Evolutionary conservation across 768 basidiomycete genomes (phyloP), one percentile per base, ranked within the genome.

Genomic region (Rhodotorula taiwanensis): DNA sequence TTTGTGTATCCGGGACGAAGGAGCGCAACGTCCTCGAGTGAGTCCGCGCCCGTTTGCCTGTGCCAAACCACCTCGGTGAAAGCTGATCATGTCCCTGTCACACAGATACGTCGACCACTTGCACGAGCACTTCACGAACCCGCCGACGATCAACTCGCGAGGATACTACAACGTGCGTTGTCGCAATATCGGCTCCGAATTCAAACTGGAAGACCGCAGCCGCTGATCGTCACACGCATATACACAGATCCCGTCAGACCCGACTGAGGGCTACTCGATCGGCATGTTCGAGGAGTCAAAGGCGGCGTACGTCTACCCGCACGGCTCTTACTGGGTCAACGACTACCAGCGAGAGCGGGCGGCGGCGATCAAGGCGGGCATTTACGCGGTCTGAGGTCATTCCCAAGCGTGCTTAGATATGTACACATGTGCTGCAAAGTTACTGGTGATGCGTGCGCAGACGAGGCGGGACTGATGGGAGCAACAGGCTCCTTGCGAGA

Each of bases 81-180:
- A n/a, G n/a, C n/a, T n/a, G 33, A 9, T n/a, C 31, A 7, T 41
- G 30, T 4, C 18, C 31, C 23, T 36, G 8, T 9, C 18, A 10
- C 31, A n/a, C 51, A 49, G 41, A 31, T 60, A 48, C 67, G 87
- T 85, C 36, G 86, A 90, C 74, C 93, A 95, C 75, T 79, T 97
- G 43, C 93, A 98, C 76, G 90, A 97, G 72, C 88, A 95, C 74
- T 98, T 95, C 77, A 78, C 86, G 47, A 84, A 84, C 64, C 91
- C 90, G 4, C 89, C 88, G 71, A 86, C 88, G 23, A 89, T 97
- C 78, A 95, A 93, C 77, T 66, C 77, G 3, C 81, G 81, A 21
- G 93, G 92, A 44, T 80, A 89, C 44, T 97, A 95, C 76, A 92
- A 91, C 71, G 87, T 83, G n/a, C n/a, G n/a, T n/a, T n/a, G n/a